phyloP scores from a whole-genome alignment of 176 grass and related monocot genomes.

The Triticum turgidum region DNA sequence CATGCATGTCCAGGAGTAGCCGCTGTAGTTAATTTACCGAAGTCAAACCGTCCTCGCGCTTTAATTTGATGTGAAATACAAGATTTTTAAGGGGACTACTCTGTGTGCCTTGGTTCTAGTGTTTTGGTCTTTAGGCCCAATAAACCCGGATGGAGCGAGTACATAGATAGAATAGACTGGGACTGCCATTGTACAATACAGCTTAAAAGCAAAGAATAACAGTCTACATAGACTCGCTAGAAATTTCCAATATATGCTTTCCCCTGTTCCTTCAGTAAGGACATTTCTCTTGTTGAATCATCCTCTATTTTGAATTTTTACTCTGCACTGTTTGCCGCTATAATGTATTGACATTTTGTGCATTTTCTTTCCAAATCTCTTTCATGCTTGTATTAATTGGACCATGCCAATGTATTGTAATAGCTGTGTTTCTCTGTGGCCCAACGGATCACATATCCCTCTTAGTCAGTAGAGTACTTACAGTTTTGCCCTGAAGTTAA shows the following conservation, averaged over 20 bases:
- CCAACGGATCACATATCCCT: background rate
- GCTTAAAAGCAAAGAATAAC: background rate
- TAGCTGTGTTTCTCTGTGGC: background rate
- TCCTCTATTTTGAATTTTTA: background rate
- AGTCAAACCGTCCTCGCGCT: too few species aligned
- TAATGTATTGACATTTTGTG: background rate
- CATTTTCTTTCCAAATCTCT: background rate
- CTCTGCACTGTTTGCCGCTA: background rate
- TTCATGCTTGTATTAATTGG: background rate
- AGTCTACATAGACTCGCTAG: background rate
- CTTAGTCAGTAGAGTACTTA: background rate
- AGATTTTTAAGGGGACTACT: too few species aligned
- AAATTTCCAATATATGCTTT: background rate
- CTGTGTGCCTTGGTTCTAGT: too few species aligned
- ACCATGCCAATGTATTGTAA: background rate
- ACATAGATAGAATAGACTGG: background rate
- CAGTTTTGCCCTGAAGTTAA: background rate
- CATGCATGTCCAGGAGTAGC: too few species aligned
- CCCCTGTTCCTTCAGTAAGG: background rate
- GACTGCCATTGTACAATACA: background rate
- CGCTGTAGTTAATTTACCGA: too few species aligned
- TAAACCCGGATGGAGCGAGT: background rate
- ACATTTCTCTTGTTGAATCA: background rate
- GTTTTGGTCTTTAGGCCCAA: too few species aligned
- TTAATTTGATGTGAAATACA: too few species aligned